Evolutionary conservation across 495 filamentous ascomycete species (phyloP).

Genomic region (Cairneyella variabilis): DNA sequence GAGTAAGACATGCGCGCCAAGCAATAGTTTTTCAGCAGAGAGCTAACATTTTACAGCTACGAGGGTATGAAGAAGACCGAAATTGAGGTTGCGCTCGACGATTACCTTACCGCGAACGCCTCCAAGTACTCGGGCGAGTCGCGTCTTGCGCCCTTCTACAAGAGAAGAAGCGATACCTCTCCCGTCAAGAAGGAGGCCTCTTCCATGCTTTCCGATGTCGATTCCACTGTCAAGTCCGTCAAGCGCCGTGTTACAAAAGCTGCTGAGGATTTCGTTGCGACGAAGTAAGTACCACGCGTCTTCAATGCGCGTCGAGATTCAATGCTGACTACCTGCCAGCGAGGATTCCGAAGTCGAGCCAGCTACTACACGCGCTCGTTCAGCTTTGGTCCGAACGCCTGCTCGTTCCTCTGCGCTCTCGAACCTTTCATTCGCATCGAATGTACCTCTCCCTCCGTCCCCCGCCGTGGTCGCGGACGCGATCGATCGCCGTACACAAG

Average conservation of each 20-base stretch:
- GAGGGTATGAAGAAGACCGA: conserved; percentile 74
- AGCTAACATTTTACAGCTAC: conserved; percentile 45
- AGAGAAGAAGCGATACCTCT: conserved; percentile 51
- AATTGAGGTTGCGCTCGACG: conserved; percentile 72
- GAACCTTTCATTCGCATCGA: conserved; percentile 34
- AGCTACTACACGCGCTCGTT: conserved; percentile 31
- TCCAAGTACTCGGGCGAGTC: conserved; percentile 57
- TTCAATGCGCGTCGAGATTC: conserved; percentile 4
- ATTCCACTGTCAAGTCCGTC: conserved; percentile 33
- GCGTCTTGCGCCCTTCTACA: conserved; percentile 72
- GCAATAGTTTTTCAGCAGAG: not conserved
- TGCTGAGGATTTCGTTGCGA: conserved; percentile 38
- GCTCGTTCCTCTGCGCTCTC: conserved; percentile 46
- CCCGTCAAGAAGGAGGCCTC: conserved; percentile 69
- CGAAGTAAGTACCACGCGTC: conserved; percentile 16
- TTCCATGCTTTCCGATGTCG: conserved; percentile 32
- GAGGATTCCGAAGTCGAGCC: conserved; percentile 36
- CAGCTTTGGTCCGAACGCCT: conserved; percentile 54
- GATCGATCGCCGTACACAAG: conserved; percentile 70
- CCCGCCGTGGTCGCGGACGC: conserved; percentile 79
- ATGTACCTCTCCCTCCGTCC: conserved; percentile 70
- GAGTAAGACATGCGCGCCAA: conserved; percentile 50
- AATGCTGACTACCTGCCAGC: conserved; percentile 19
- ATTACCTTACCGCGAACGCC: conserved; percentile 65
- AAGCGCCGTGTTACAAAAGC: conserved; percentile 44